Evolutionary conservation across 164 flowering plant species (phyloP).

Genomic region (Aristolochia fimbriata): DNA sequence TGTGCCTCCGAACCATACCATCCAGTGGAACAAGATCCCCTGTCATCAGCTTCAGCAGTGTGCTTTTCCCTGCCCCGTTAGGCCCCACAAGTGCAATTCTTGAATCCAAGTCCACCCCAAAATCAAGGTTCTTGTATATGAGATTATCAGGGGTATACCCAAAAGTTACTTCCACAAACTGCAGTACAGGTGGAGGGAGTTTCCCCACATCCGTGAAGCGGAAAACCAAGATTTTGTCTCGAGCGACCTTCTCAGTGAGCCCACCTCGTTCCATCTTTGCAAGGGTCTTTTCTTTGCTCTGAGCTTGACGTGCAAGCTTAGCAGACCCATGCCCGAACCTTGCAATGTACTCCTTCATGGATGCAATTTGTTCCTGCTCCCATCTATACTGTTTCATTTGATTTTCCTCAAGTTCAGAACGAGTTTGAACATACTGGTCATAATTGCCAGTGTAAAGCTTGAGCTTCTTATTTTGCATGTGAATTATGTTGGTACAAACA

Average conservation of each 20-base stretch:
- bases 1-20: slow-evolving; percentile 96
- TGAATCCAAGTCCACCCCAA: slow-evolving; percentile 94
- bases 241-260: slow-evolving; percentile 73
- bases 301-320: slow-evolving; percentile 93
- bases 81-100: slow-evolving; percentile 93
- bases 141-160: slow-evolving; percentile 88
- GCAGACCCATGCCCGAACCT: slow-evolving; percentile 98
- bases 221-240: slow-evolving; percentile 68
- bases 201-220: slow-evolving; percentile 91
- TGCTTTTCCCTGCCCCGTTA: slow-evolving; percentile 97
- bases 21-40: slow-evolving; percentile 80
- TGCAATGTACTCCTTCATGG: slow-evolving; percentile 95
- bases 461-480: slow-evolving; percentile 83
- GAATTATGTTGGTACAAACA: slow-evolving; percentile 91
- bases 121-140: slow-evolving; percentile 82
- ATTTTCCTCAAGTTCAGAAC: slow-evolving; percentile 91
- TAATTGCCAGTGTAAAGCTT: slow-evolving; percentile 82
- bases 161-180: slow-evolving; percentile 84
- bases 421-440: slow-evolving; percentile 91
- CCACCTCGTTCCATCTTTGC: slow-evolving; percentile 99
- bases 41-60: slow-evolving; percentile 92
- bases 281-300: slow-evolving; percentile 92
- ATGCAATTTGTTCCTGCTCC: slow-evolving; percentile 96
- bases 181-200: slow-evolving; percentile 97
- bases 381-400: slow-evolving; percentile 98